Evolutionary conservation across 2,329 filamentous ascomycete genomes (phyloP), one percentile per base, ranked within the genome.

Genomic region (Fusarium equiseti): DNA sequence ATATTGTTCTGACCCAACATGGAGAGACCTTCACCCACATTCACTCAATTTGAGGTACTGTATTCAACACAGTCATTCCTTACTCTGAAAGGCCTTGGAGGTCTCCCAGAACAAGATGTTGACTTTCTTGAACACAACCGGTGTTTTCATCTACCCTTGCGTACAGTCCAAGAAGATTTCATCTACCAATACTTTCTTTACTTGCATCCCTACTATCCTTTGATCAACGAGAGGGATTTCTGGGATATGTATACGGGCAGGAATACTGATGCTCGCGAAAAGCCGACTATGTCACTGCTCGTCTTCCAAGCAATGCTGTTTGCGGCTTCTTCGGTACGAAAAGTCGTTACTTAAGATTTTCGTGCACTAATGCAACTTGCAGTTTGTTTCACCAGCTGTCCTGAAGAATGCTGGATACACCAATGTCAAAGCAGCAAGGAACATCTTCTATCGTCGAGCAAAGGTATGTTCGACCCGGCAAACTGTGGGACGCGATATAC

Each of bases 361-460:
- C 18, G 7, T 6, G 0, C 10, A n/a, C 50, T 53, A 15, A 53
- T 12, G 6, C 3, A 10, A 5, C 5, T 1, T 5, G 3, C 3
- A 71, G 68, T 71, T 71, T 7, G 68, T 71, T 5, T 46, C 63
- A 4, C 68, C 64, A 3, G 68, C 53, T 10, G 68, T 72, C 3
- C 68, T 71, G 2, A 71, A 66, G n/a, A 65, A 69, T 44, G 68
- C 68, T 5, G 68, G 68, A 1, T 71, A 71, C 20, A 55, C 24
- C 10, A 71, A 24, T 24, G 68, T 71, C 10, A 71, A 71, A 13
- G 59, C 53, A 7, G 68, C 68, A 3, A 61, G 68, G 6, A 68
- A 56, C 10, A 72, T 71, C 18, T 71, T 71, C 12, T 72, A 71
- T 29, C 46, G 68, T 35, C 54, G 68, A 0, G 64, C 68, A 13